Evolutionary conservation across 495 filamentous ascomycete species (phyloP).

Genomic region (Aspergillus panamensis): DNA sequence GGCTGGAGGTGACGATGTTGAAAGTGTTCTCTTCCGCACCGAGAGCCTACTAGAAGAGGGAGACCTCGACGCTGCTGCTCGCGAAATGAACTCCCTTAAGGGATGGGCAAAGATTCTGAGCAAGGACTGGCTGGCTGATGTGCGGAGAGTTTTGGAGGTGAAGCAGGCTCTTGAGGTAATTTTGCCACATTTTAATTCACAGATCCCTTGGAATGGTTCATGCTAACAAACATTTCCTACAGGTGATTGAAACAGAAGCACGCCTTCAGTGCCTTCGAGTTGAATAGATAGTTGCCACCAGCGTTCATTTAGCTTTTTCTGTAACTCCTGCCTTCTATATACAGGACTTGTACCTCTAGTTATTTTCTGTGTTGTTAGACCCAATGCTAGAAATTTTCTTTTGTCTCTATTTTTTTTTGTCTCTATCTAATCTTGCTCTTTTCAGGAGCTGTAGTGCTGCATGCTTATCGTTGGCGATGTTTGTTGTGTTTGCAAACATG

Average conservation of each 20-base stretch:
- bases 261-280: conserved; percentile 50
- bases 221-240: conserved; percentile 22
- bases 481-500: conserved; percentile 26
- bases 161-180: conserved; percentile 90
- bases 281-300: conserved; percentile 40
- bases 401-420: conserved; percentile 17
- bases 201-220: not conserved
- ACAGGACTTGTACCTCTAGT: conserved; percentile 47
- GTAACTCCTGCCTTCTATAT: conserved; percentile 34
- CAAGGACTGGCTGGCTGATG: conserved; percentile 88
- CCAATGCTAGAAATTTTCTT: conserved; percentile 43
- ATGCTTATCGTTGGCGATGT: conserved; percentile 7
- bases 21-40: conserved; percentile 84
- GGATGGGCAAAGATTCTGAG: conserved; percentile 95
- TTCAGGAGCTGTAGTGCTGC: too few species aligned
- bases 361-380: conserved; percentile 40
- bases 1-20: conserved; percentile 84
- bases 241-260: conserved; percentile 51
- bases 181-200: not conserved
- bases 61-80: conserved; percentile 80
- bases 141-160: conserved; percentile 85
- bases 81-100: conserved; percentile 88
- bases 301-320: conserved; percentile 34
- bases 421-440: not conserved
- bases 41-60: conserved; percentile 89